Base-by-base conservation (phyloP, 768 basidiomycete species). In the Macrolepiota fuliginosa region DNA sequence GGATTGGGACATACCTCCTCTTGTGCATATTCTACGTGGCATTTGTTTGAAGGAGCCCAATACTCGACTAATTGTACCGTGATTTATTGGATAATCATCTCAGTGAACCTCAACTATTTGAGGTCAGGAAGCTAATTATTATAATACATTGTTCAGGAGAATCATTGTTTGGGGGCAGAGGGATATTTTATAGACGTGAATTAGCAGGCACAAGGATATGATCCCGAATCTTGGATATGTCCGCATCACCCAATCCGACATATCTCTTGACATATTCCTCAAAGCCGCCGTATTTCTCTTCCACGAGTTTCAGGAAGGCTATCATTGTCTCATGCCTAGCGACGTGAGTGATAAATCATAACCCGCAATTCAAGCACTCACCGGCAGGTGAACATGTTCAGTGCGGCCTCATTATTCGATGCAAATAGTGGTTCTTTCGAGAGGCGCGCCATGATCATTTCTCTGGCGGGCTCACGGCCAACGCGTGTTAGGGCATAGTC, bases 311-410 rank as follows among this genome's bases (percentile, higher is more conserved):
- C 13, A 93, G 76, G 67, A 90, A 89, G 1, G 87, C 85, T n/a
- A 77, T 64, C 91, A 94, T 94, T 1, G 90, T 91, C 67, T 88
- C 88, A 50, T 79, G 81, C 54, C 92, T 92, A 63, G 27, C 50
- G 63, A 19, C 50, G 50, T 39, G 40, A 36, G 53, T 51, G n/a
- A 51, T 62, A 17, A 29, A 22, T 40, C 19, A 55, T 17, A 35
- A 54, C 29, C 3, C 2, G 58, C 7, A 32, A 57, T 32, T 36
- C 22, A 52, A 40, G 13, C 29, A 65, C 82, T 56, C 69, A 90
- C 91, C 88, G 82, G 66, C 90, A 92, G 3, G 87, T 84, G 56
- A 93, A 84, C 89, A 92, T 90, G 63, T 90, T 92, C n/a, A 91
- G 75, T 1, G 90, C 90, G 24, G 90, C 89, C 58, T 89, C 83